Percentiles rank a stretch among this genome's conserved stretches.
These are phyloP conservation scores for Cutaneotrichosporon sp. DNA, from an alignment of 1,284 basidiomycete species.

Conservation along the genomic window DNA sequence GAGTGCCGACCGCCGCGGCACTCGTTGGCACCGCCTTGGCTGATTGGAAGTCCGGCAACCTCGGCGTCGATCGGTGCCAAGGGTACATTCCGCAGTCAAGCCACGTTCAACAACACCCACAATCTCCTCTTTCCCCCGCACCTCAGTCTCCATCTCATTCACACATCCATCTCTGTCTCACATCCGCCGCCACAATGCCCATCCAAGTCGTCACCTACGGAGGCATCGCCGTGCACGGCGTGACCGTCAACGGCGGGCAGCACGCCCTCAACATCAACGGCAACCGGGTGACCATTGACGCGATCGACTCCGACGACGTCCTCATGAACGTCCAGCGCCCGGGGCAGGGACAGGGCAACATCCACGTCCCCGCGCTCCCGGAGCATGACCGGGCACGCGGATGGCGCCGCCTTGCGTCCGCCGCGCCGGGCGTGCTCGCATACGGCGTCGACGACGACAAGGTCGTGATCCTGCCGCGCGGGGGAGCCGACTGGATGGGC, in stretches of 20 bases:
- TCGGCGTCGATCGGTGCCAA: neutral
- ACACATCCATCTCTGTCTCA: neutral
- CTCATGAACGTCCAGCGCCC: slow-evolving; percentile 14
- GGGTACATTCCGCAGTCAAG: neutral
- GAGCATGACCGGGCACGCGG: slow-evolving; percentile 18
- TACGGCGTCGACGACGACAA: slow-evolving; percentile 20
- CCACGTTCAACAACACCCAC: too few species aligned
- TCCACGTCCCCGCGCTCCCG: slow-evolving; percentile 7
- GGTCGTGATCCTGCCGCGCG: slow-evolving; percentile 18
- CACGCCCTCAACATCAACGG: slow-evolving; percentile 16
- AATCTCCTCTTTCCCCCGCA: neutral
- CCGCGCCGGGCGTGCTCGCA: slow-evolving; percentile 13
- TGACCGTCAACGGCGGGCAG: slow-evolving; percentile 19
- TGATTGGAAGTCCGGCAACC: neutral
- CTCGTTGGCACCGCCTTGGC: too few species aligned
- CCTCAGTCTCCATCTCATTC: neutral
- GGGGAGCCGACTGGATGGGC: slow-evolving; percentile 14
- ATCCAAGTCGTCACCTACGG: slow-evolving; percentile 18
- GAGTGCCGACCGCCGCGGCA: too few species aligned
- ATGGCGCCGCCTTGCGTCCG: slow-evolving; percentile 18
- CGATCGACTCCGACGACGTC: slow-evolving; percentile 9
- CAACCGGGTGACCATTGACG: slow-evolving; percentile 15
- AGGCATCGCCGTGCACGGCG: slow-evolving; percentile 19
- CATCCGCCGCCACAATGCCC: slow-evolving; percentile 12
- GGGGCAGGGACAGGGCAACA: slow-evolving; percentile 13